Evolutionary conservation across 2,329 filamentous ascomycete genomes (phyloP), one percentile per base, ranked within the genome.

Genomic region (Aureobasidium sp.): DNA sequence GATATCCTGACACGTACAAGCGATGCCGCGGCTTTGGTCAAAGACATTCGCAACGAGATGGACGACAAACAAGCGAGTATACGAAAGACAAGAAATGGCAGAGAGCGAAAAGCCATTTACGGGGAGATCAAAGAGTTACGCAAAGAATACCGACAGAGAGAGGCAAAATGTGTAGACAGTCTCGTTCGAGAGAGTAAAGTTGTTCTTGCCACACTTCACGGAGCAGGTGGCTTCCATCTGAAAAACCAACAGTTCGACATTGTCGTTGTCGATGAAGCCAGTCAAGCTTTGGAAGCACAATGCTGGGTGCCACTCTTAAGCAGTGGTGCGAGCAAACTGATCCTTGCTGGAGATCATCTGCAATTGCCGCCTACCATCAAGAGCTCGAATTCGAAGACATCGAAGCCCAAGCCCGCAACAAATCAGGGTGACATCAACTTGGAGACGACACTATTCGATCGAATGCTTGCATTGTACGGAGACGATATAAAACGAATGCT

Each of bases 291-390:
- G 8, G 93, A 98, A 70, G 90, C 93, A 0, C 91, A 97, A 69
- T 96, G 90, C 71, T 98, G 93, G 93, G 90, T 97, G 48, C 84
- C 93, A 10, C 71, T 98, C 41, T 71, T 96, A 16, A 79, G 81
- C 58, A 68, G 71, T 35, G 88, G 77, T 34, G 74, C 88, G 0
- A 81, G 76, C 60, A 97, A 96, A 72, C 84, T 89, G 7, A 84
- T 98, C 7, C 84, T 95, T 58, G 93, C 93, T 1, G 93, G 93
- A 42, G 93, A 98, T 66, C 93, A 97, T 68, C 73, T 97, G 50
- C 93, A 98, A 70, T 74, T 98, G 51, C 90, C 91, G 17, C 93
- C 93, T 12, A 97, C 91, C 0, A 90, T 98, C 69, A 97, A 96
- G 70, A 90, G 86, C 2, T 71, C 81, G 8, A 76, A 75, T 51